Conservation (phyloP, 495 filamentous ascomycete genomes). For the Talaromyces borbonicus region DNA sequence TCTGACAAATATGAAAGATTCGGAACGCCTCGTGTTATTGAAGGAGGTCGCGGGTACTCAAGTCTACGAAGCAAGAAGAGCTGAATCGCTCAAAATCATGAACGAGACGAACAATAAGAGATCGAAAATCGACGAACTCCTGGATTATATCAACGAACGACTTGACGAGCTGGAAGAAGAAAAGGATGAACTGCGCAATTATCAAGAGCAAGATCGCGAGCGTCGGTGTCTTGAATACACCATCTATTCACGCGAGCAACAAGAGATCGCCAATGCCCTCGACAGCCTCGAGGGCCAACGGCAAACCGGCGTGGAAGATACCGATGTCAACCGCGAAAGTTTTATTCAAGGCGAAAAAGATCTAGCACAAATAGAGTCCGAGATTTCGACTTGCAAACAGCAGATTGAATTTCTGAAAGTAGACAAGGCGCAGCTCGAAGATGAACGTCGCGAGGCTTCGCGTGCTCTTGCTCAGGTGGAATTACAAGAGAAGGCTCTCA, state of each 20-base stretch:
- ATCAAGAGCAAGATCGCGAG: conserved; percentile 91
- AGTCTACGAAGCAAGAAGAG: conserved; percentile 84
- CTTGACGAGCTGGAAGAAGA: conserved; percentile 89
- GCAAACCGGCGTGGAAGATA: conserved; percentile 69
- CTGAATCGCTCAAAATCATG: conserved; percentile 95
- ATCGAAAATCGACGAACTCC: conserved; percentile 82
- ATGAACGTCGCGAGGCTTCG: conserved; percentile 74
- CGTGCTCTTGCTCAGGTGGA: conserved; percentile 74
- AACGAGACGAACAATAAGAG: conserved; percentile 90
- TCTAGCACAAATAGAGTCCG: conserved; percentile 62
- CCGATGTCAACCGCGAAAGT: conserved; percentile 66
- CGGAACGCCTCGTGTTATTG: conserved; percentile 73
- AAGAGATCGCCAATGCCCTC: conserved; percentile 62
- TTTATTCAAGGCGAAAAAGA: conserved; percentile 76
- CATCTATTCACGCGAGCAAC: conserved; percentile 82
- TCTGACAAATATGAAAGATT: conserved; percentile 97
- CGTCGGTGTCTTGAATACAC: conserved; percentile 88
- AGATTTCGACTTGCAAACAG: conserved; percentile 69
- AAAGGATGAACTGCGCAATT: conserved; percentile 86
- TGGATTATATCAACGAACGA: conserved; percentile 84
- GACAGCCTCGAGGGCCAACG: conserved; percentile 76
- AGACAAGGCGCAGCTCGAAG: conserved; percentile 82
- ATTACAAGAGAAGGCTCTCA: conserved; percentile 68
- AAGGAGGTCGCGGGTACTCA: conserved; percentile 98
- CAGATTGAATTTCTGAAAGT: conserved; percentile 76